phyloP scores from a whole-genome alignment of 73 alveolate species.

The Paramecium primaurelia region DNA sequence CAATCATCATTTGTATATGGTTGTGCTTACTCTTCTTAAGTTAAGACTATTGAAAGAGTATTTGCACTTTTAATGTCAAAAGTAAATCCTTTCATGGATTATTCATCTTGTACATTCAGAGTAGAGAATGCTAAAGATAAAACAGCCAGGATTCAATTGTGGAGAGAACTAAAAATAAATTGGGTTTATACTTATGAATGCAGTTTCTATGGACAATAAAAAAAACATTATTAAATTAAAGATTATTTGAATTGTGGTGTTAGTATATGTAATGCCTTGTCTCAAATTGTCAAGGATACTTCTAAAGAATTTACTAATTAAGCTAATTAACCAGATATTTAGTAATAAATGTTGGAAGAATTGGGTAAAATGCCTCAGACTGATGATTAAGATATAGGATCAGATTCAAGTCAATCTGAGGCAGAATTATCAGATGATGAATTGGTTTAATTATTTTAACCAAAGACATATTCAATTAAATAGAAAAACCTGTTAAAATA shows the following conservation, averaged over 20 bases:
- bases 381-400: conserved; percentile 55
- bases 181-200: conserved; percentile 56
- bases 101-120: conserved; percentile 70
- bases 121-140: conserved; percentile 72
- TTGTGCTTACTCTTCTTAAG: conserved; percentile 56
- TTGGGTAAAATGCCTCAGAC: conserved; percentile 50
- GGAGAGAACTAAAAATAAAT: conserved; percentile 70
- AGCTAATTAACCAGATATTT: not conserved
- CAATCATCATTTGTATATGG: conserved; percentile 58
- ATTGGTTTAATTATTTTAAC: conserved; percentile 18
- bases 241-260: conserved; percentile 56
- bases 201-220: conserved; percentile 53
- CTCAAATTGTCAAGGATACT: conserved; percentile 43
- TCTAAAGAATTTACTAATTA: conserved; percentile 41
- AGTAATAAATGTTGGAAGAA: conserved; percentile 27
- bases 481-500: not conserved
- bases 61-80: conserved; percentile 75
- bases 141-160: conserved; percentile 74
- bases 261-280: conserved; percentile 28
- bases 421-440: conserved; percentile 60
- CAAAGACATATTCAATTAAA: conserved; percentile 20
- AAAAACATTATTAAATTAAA: conserved; percentile 43
- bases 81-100: conserved; percentile 62
- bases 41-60: conserved; percentile 64
- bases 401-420: conserved; percentile 58